phyloP scores from a whole-genome alignment of 2,329 filamentous ascomycete genomes.

The Microsporum canis region DNA sequence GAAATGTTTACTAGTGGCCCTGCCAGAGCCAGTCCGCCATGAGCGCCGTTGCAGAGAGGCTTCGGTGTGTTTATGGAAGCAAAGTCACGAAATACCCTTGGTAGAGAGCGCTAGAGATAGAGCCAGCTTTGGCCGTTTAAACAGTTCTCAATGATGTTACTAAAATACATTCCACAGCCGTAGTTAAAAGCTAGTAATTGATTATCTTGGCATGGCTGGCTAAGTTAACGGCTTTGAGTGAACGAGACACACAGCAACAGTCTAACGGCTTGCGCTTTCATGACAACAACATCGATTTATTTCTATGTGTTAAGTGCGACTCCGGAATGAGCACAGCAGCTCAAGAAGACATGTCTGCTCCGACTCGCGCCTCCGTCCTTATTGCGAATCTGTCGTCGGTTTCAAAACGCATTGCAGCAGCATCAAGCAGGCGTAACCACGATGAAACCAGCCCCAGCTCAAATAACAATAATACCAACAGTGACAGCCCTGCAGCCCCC shows the following conservation, averaged over 20 bases:
- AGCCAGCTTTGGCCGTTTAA: too few relatives aligned
- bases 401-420: conserved; percentile 45
- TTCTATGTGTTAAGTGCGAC: not conserved
- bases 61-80: too few relatives aligned
- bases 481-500: conserved; percentile 8
- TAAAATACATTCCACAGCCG: too few relatives aligned
- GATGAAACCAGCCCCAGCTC: conserved; percentile 4
- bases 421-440: conserved; percentile 32
- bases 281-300: not conserved
- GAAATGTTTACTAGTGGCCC: not conserved
- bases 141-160: too few relatives aligned
- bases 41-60: not conserved
- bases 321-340: not conserved
- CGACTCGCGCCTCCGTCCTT: conserved; percentile 49
- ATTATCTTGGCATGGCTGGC: too few relatives aligned
- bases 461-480: conserved; percentile 11
- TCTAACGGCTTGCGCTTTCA: not conserved
- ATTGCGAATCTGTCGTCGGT: conserved; percentile 52
- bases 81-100: too few relatives aligned
- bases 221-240: too few relatives aligned
- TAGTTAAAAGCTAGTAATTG: too few relatives aligned
- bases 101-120: too few relatives aligned
- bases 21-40: not conserved
- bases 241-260: not conserved
- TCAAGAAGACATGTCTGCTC: conserved; percentile 9